Evolutionary conservation across 75 land plant genomes (phyloP), one percentile per base, ranked within the genome.

Genomic region (Pinus albicaulis): DNA sequence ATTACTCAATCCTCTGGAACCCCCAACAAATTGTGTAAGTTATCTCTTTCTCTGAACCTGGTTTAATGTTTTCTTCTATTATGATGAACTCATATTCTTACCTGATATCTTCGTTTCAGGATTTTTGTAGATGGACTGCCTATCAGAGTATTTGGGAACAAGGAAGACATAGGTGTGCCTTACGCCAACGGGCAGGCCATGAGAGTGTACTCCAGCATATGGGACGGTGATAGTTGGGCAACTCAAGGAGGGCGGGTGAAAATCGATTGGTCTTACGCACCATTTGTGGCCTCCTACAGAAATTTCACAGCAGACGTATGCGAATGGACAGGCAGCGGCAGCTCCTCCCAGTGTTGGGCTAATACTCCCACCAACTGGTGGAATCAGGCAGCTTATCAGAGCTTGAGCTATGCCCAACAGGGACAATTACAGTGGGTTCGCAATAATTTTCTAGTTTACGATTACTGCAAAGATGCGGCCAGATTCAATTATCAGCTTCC

Each of bases 1-100:
- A 84, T 13, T 85, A 88, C 65, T 66, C 78, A 23, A 56, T 88
- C 75, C 78, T 82, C 59, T 88, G 90, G 90, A 88, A 85, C 77
- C 82, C 59, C 0, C 38, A 58, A 19, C 73, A 70, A 11, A 81
- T 88, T 76, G 76, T 85, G 90, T 88, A 82, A 78, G 86, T 41
- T 13, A 31, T 1, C 31, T 31, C 31, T 1, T 31, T 1, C 31
- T 31, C 31, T 31, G 31, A 31, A 31, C 31, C 0, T 31, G 31
- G 1, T 31, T 31, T 31, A 31, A 31, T 31, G 1, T 31, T 0
- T 31, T 31, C 1, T 31, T 31, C 31, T 31, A 31, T 31, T 31
- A 1, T 31, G 31, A 31, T 31, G 31, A 0, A 1, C 2, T 2
- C 31, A 31, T 31, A n/a, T n/a, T n/a, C 31, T 31, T 2, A 31